Base-by-base conservation (phyloP, 345 rosid genomes). In the Raphanus raphanistrum region DNA sequence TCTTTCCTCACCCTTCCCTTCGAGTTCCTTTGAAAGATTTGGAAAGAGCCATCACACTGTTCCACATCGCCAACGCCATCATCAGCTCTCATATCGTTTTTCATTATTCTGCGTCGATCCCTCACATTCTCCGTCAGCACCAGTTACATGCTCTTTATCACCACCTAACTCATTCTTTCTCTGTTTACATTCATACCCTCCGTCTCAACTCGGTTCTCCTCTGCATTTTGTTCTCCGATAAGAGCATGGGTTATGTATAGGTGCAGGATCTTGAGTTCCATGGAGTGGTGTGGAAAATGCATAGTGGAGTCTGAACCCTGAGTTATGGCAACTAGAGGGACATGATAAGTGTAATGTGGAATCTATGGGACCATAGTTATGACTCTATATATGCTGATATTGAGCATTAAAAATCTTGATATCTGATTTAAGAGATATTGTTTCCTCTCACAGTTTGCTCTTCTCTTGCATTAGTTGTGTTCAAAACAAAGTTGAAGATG, bases 401-500 rank as follows among this genome's bases (percentile, higher is more conserved):
- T 88, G 94, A 77, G 61, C 82, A 77, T 87, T 86, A 13, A 89
- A 83, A 82, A 68, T 84, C 70, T 87, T 90, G 43, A 88, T 21
- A 13, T 91, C 93, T 13, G 92, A 82, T 79, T 87, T 92, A n/a
- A 90, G 73, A 74, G 88, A 81, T 27, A 82, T 60, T 80, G 3
- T 89, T 90, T 92, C 98, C 79, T 89, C 92, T 66, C 85, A 73
- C 7, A 89, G 87, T 73, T 90, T 96, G 28, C 87, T 85, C 82
- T 90, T 91, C 86, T 91, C 98, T 83, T 79, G 91, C 72, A 70
- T 83, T 71, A 92, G 78, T 97, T 91, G 88, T 71, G 65, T 13
- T 26, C 21, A 45, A 45, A 67, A 28, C 33, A 67, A 27, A 41
- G 2, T 17, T 12, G 0, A 72, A 60, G 12, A 33, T 57, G 12